phyloP scores from a whole-genome alignment of 441 rosid species.

The Melastoma candidum region DNA sequence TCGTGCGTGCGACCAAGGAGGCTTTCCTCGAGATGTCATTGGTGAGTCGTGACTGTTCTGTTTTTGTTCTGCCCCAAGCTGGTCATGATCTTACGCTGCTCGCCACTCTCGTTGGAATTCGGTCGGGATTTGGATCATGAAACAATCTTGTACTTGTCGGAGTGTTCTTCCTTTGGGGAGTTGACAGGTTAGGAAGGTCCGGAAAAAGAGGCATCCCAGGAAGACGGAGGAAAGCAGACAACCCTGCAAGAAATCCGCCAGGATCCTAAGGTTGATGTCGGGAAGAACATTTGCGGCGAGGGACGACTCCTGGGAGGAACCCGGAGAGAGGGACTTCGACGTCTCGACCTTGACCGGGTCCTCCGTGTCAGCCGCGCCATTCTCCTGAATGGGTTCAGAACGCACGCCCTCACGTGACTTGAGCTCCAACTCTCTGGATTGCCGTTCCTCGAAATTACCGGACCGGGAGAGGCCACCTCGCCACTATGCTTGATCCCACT shows the following conservation, averaged over 20 bases:
- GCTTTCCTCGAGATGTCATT: conserved; percentile 29
- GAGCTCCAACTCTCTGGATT: too few species aligned
- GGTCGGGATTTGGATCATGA: too few species aligned
- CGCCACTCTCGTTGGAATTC: too few species aligned
- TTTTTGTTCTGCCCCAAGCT: too few species aligned
- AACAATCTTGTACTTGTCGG: too few species aligned
- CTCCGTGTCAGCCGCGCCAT: too few species aligned
- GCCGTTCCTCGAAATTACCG: neutral
- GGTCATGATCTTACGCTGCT: too few species aligned
- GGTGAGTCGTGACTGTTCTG: conserved; percentile 20
- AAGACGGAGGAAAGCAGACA: neutral
- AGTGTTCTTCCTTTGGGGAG: neutral
- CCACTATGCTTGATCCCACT: conserved; percentile 22
- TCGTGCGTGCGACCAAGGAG: conserved; percentile 23
- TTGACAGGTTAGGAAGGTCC: conserved; percentile 29
- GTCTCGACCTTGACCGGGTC: neutral
- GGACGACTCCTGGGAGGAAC: conserved; percentile 1
- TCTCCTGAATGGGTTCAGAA: too few species aligned
- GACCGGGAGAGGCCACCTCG: neutral
- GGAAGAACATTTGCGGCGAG: neutral
- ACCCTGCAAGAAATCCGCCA: neutral
- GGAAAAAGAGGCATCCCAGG: conserved; percentile 8
- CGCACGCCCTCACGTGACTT: too few species aligned
- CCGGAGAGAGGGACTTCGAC: neutral
- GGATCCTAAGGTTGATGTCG: neutral